Percentiles rank a stretch among this genome's conserved stretches.
Evolutionary conservation across 345 rosid species (phyloP).

Genomic region (Lepidium didymum): DNA sequence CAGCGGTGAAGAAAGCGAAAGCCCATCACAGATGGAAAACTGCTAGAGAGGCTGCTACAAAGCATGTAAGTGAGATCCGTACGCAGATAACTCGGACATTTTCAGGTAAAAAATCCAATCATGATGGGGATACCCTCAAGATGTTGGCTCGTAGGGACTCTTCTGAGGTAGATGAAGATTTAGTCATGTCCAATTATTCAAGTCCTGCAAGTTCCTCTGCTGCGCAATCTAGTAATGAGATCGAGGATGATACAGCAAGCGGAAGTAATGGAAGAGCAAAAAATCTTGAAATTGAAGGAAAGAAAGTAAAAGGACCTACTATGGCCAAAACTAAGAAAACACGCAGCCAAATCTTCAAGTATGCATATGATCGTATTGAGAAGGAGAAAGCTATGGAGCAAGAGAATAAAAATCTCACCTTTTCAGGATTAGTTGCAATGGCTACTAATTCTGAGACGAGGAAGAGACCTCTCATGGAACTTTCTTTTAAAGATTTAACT

Average conservation of each 20-base stretch:
- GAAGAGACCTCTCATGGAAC: conserved; percentile 69
- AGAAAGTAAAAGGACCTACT: conserved; percentile 30
- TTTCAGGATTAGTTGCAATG: conserved; percentile 67
- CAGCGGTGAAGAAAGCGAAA: conserved; percentile 75
- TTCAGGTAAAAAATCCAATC: conserved; percentile 38
- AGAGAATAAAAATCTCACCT: conserved; percentile 48
- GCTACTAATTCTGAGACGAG: conserved; percentile 48
- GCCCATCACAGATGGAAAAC: conserved; percentile 75
- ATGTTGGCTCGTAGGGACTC: conserved; percentile 38
- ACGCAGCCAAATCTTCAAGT: conserved; percentile 64
- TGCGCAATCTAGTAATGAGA: conserved; percentile 37
- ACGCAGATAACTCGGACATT: conserved; percentile 53
- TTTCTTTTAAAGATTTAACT: conserved; percentile 66
- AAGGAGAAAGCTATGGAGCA: conserved; percentile 71
- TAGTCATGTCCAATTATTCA: conserved; percentile 19
- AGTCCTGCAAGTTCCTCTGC: conserved; percentile 31
- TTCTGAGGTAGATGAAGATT: conserved; percentile 34
- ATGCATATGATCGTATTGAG: conserved; percentile 74
- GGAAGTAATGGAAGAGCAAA: conserved; percentile 27
- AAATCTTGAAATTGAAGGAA: conserved; percentile 21
- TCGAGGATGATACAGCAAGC: conserved; percentile 33
- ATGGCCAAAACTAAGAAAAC: conserved; percentile 40
- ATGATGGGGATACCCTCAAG: conserved; percentile 31
- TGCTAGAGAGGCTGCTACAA: conserved; percentile 64
- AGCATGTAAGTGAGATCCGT: conserved; percentile 62